Evolutionary conservation across 208 protist species (phyloP).

Genomic region (Leishmania aethiopica): DNA sequence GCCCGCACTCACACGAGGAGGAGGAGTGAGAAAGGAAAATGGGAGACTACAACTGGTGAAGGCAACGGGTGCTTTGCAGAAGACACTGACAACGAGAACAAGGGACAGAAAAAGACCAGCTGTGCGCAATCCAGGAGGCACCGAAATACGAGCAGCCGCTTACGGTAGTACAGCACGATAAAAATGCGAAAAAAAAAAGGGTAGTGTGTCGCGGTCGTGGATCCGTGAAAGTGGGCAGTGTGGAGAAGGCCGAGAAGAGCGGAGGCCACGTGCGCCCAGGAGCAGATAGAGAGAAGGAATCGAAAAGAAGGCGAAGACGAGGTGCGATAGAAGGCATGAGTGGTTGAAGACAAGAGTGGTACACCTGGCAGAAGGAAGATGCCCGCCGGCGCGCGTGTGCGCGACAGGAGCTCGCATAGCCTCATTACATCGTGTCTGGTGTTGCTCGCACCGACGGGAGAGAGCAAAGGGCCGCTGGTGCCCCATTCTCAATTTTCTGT

Average conservation of each 20-base stretch:
- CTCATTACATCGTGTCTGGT: background rate
- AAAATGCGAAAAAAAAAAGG: background rate
- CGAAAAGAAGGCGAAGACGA: background rate
- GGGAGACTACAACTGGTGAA: background rate
- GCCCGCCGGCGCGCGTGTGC: background rate
- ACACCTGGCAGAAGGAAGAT: background rate
- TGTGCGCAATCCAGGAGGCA: background rate
- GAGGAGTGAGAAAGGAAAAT: background rate
- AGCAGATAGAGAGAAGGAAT: background rate
- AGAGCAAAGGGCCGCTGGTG: background rate
- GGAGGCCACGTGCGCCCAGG: background rate
- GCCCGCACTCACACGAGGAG: background rate
- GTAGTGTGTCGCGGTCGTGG: background rate
- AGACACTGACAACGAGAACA: background rate
- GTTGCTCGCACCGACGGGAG: background rate
- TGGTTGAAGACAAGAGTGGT: background rate
- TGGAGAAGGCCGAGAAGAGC: background rate
- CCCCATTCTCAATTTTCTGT: background rate
- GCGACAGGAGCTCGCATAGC: background rate
- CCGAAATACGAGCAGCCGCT: background rate
- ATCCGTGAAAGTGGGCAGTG: background rate
- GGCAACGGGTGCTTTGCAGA: background rate
- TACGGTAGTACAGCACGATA: background rate
- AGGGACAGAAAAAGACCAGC: background rate
- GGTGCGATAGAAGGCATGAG: background rate